Conservation (phyloP, 805 yeast genomes). For the Cyberlindnera suaveolens region DNA sequence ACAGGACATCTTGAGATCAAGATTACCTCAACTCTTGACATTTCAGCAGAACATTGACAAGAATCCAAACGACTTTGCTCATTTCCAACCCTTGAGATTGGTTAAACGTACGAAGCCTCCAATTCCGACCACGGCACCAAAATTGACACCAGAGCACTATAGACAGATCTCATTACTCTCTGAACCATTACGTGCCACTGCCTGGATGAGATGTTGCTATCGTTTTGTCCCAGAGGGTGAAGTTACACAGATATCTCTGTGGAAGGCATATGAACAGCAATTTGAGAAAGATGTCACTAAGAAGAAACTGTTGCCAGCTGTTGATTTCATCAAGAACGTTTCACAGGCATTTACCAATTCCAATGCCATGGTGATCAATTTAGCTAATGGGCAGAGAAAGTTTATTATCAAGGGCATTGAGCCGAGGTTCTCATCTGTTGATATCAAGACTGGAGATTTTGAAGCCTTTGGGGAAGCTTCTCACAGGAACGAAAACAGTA, state of each 20-base stretch:
- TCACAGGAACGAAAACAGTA: neutral
- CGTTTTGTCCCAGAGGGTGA: slow-evolving; percentile 73
- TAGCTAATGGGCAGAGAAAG: slow-evolving; percentile 60
- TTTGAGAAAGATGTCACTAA: slow-evolving; percentile 57
- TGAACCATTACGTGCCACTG: slow-evolving; percentile 88
- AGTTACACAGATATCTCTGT: slow-evolving; percentile 89
- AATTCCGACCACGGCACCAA: slow-evolving; percentile 63
- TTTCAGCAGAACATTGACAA: slow-evolving; percentile 37
- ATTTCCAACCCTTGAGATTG: slow-evolving; percentile 29
- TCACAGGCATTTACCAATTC: slow-evolving; percentile 83
- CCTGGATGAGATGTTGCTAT: slow-evolving; percentile 92
- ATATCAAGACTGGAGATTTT: slow-evolving; percentile 37
- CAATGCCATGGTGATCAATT: slow-evolving; percentile 84
- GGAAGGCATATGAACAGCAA: slow-evolving; percentile 91
- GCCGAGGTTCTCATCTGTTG: slow-evolving; percentile 64
- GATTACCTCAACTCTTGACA: slow-evolving; percentile 56
- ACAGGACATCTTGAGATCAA: slow-evolving; percentile 46
- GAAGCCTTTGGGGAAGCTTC: slow-evolving; percentile 27
- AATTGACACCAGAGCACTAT: slow-evolving; percentile 46
- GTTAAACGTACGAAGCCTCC: slow-evolving; percentile 54
- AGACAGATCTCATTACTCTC: slow-evolving; percentile 55
- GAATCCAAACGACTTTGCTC: slow-evolving; percentile 25
- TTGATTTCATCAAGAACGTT: slow-evolving; percentile 93
- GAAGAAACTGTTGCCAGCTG: slow-evolving; percentile 78
- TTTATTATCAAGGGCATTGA: slow-evolving; percentile 92